These are phyloP conservation scores for Populus ilicifolia DNA, from an alignment of 345 rosid genomes.

Conservation along the genomic window DNA sequence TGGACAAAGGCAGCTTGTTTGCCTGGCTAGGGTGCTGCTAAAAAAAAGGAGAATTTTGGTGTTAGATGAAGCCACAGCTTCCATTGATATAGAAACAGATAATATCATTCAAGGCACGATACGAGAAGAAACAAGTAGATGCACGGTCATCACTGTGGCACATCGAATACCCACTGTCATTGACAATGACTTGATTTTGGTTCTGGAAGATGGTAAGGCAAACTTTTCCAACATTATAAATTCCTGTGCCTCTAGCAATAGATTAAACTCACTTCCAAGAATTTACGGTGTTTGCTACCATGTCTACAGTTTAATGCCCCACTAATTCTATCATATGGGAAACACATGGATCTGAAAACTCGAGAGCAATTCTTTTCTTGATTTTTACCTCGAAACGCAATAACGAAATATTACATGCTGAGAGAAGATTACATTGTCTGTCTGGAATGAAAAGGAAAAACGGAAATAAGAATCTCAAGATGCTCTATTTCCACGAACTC, in stretches of 20 bases:
- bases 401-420: too few species aligned
- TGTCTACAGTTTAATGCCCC: too few species aligned
- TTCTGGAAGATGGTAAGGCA: slow-evolving; percentile 66
- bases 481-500: too few species aligned
- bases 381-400: too few species aligned
- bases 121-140: slow-evolving; percentile 61
- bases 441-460: too few species aligned
- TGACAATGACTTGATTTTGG: slow-evolving; percentile 79
- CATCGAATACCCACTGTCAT: slow-evolving; percentile 81
- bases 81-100: slow-evolving; percentile 80
- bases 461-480: too few species aligned
- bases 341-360: too few species aligned
- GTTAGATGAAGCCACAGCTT: slow-evolving; percentile 85
- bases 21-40: slow-evolving; percentile 71
- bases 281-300: too few species aligned
- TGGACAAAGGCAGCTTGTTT: slow-evolving; percentile 88
- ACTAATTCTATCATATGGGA: too few species aligned
- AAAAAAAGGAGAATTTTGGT: slow-evolving; percentile 67
- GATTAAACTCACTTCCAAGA: too few species aligned
- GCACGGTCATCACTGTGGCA: slow-evolving; percentile 82
- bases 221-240: background rate
- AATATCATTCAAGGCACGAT: slow-evolving; percentile 70
- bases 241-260: background rate
- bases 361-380: too few species aligned
- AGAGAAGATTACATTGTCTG: too few species aligned